Conservation (phyloP, 805 yeast species). For the Schizosaccharomyces octosporus region DNA sequence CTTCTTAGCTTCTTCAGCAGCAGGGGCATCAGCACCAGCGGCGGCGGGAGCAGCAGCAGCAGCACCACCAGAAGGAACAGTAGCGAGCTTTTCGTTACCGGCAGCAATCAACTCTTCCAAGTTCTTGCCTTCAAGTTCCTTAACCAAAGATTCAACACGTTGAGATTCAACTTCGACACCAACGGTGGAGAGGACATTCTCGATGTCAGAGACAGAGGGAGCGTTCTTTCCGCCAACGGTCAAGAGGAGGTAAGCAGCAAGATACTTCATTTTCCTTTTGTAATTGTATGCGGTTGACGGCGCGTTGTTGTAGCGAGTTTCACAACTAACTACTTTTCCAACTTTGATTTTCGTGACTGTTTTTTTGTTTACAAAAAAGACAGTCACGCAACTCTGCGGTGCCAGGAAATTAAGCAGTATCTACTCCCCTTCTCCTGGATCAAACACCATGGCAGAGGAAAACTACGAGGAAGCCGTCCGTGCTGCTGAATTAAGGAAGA, state of each 20-base stretch:
- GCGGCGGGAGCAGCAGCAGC: slow-evolving; percentile 56
- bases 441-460: slow-evolving; percentile 2
- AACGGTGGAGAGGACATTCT: slow-evolving; percentile 72
- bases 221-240: slow-evolving; percentile 89
- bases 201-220: slow-evolving; percentile 83
- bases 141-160: slow-evolving; percentile 54
- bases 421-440: background rate
- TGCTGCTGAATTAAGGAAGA: slow-evolving; percentile 3
- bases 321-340: background rate
- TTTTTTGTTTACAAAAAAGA: background rate
- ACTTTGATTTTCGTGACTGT: background rate
- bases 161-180: slow-evolving; percentile 88
- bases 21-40: slow-evolving; percentile 52
- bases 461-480: slow-evolving; percentile 1
- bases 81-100: slow-evolving; percentile 88
- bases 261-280: slow-evolving; percentile 50
- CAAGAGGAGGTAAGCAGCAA: slow-evolving; percentile 97
- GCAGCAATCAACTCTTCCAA: slow-evolving; percentile 50
- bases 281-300: background rate
- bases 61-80: slow-evolving; percentile 96
- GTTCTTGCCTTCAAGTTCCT: slow-evolving; percentile 83
- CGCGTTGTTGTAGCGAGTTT: background rate
- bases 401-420: background rate
- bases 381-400: background rate
- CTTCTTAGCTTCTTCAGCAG: slow-evolving; percentile 39